Evolutionary conservation across 345 rosid species (phyloP).

Genomic region (Gossypium stocksii): DNA sequence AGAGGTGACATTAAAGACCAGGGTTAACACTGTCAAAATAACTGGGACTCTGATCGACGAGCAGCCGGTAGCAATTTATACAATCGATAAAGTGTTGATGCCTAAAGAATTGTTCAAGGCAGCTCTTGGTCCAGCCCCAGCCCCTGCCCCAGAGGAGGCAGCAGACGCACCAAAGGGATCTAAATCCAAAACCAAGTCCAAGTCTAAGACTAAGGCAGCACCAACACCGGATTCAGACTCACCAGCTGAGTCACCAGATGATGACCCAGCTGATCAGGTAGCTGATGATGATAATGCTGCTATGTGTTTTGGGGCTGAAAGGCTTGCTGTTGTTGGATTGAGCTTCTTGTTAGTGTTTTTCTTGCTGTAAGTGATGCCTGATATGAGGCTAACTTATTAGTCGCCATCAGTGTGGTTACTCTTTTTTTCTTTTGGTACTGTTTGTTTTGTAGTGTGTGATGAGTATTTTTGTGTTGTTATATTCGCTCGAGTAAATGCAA

Average conservation of each 20-base stretch:
- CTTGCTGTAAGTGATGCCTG: slow-evolving; percentile 28
- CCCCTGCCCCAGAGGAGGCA: slow-evolving; percentile 56
- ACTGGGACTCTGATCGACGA: slow-evolving; percentile 64
- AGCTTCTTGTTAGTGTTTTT: slow-evolving; percentile 39
- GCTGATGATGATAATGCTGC: slow-evolving; percentile 52
- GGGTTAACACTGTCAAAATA: slow-evolving; percentile 59
- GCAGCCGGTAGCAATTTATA: slow-evolving; percentile 74
- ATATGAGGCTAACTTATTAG: slow-evolving; percentile 14
- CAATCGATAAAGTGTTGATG: slow-evolving; percentile 62
- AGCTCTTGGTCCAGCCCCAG: slow-evolving; percentile 45
- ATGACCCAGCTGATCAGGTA: slow-evolving; percentile 42
- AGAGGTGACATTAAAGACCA: slow-evolving; percentile 67
- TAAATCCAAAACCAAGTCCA: slow-evolving; percentile 17
- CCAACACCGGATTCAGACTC: slow-evolving; percentile 48
- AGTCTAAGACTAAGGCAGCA: slow-evolving; percentile 26
- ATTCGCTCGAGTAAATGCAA: background rate
- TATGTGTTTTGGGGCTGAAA: slow-evolving; percentile 31
- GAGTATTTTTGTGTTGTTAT: background rate
- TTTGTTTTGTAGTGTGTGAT: background rate
- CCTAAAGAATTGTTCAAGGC: slow-evolving; percentile 74
- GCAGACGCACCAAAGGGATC: slow-evolving; percentile 62
- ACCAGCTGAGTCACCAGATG: slow-evolving; percentile 66
- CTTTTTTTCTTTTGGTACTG: background rate
- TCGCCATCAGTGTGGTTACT: slow-evolving; percentile 15
- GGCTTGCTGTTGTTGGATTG: slow-evolving; percentile 28